Base-by-base conservation (phyloP, 768 basidiomycete species). In the Agrocybe praecox region DNA sequence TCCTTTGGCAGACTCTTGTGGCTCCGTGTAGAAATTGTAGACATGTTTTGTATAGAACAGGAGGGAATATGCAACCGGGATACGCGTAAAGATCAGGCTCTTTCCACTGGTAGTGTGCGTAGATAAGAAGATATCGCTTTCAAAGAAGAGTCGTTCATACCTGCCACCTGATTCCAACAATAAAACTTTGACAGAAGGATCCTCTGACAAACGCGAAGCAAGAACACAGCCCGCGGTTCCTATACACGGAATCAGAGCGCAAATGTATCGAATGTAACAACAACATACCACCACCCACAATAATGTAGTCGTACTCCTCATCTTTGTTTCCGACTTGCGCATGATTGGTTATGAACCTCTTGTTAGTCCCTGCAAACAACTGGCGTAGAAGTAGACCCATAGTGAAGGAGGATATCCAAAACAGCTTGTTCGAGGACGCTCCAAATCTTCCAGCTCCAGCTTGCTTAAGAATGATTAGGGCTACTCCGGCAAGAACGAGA, bases 211-310 rank as follows among this genome's bases (percentile, higher is more conserved):
- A 15, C 86, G 76, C 2, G 84, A 73, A 12, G 85, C 86, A 9
- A 87, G 73, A 9, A 81, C 85, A 63, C 84, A 86, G 11, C 86
- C 86, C 1, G 85, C 77, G 10, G 84, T 87, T 9, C 86, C 85
- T 82, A 58, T 63, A 59, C 15, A 40, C 10, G 18, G n/a, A 26
- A 48, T 59, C 47, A 42, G 15, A 42, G 50, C n/a, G 14, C 23
- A 19, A 7, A 7, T 22, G 26, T 12, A 6, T 19, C 18, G 34
- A n/a, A 23, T 18, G 23, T 11, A 9, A 32, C 9, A 33, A 15
- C 17, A 6, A 56, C 61, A 17, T 53, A 81, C 84, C 84, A 74
- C 84, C 84, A 4, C 84, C 84, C 42, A 83, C 72, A 52, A 85
- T 70, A 49, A 86, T 72, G 47, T 83, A 72, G 64, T 86, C 82